Evolutionary conservation across 768 basidiomycete species (phyloP).

Genomic region (Calocera viscosa): DNA sequence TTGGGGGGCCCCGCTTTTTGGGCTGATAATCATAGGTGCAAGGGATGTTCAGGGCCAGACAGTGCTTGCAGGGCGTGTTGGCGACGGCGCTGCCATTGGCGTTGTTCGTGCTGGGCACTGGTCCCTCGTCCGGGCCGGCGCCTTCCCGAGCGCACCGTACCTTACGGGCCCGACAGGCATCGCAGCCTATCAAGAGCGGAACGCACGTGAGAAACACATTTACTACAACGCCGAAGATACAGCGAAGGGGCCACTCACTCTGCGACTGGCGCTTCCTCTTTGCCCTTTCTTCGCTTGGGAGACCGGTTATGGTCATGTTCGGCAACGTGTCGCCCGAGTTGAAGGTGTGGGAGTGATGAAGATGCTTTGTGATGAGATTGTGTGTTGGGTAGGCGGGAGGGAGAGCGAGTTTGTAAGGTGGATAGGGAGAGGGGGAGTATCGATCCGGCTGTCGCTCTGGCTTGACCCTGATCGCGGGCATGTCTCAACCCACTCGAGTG

Average conservation of each 20-base stretch:
- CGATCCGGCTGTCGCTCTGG: neutral
- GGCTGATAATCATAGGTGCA: constrained; percentile 91
- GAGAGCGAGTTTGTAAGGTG: neutral
- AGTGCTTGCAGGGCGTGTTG: constrained; percentile 77
- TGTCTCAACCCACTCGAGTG: neutral
- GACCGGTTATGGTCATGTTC: neutral
- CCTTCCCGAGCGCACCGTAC: constrained; percentile 66
- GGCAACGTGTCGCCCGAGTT: neutral
- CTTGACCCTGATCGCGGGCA: constrained; percentile 1
- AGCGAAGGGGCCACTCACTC: constrained; percentile 9
- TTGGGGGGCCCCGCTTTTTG: constrained; percentile 86
- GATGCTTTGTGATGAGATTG: neutral
- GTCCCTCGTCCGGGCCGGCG: constrained; percentile 46
- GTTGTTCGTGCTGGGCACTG: neutral
- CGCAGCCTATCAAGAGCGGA: constrained; percentile 45
- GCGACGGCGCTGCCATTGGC: constrained; percentile 21
- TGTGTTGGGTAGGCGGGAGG: neutral
- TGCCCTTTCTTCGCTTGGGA: constrained; percentile 9
- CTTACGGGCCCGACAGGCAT: constrained; percentile 76
- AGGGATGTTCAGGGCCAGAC: constrained; percentile 62
- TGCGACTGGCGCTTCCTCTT: constrained; percentile 15
- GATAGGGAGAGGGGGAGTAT: neutral
- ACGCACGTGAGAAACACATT: constrained; percentile 5
- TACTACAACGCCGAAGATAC: neutral
- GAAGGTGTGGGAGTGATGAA: neutral